Conservation (phyloP, 2,329 filamentous ascomycete genomes). For the Capronia americana region DNA sequence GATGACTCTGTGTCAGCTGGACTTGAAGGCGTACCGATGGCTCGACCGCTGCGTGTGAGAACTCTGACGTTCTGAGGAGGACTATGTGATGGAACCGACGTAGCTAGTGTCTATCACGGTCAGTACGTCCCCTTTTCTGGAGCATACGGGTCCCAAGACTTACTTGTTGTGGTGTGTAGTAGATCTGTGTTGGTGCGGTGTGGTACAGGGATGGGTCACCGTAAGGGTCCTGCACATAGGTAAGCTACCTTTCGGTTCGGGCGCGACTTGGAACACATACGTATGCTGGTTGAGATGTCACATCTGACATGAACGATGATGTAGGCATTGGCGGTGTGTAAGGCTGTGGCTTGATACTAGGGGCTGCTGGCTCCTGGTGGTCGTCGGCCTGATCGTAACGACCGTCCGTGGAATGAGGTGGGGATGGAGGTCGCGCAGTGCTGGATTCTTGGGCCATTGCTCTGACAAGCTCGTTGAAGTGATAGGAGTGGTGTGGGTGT, state of each 20-base stretch:
- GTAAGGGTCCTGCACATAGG: constrained; percentile 32
- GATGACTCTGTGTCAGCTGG: constrained; percentile 27
- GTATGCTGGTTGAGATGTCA: constrained; percentile 25
- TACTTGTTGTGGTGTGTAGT: constrained; percentile 36
- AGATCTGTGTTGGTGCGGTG: constrained; percentile 29
- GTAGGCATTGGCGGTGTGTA: constrained; percentile 34
- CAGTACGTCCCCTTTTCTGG: constrained; percentile 14
- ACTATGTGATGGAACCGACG: constrained; percentile 28
- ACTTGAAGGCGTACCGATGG: constrained; percentile 36
- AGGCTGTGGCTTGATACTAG: constrained; percentile 23
- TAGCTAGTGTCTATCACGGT: constrained; percentile 28
- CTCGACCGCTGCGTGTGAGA: constrained; percentile 38
- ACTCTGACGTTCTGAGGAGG: constrained; percentile 31
- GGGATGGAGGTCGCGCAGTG: constrained; percentile 33
- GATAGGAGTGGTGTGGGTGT: background rate
- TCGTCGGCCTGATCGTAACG: constrained; percentile 29
- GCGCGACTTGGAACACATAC: constrained; percentile 28
- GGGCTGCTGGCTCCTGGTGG: constrained; percentile 8
- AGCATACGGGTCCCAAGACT: constrained; percentile 13
- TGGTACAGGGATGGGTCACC: constrained; percentile 38
- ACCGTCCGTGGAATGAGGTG: constrained; percentile 38
- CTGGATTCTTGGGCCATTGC: constrained; percentile 27
- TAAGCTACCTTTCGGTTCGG: constrained; percentile 23
- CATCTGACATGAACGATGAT: constrained; percentile 24
- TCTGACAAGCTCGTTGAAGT: constrained; percentile 10